Conservation (phyloP, 768 basidiomycete species). For the Lactarius deliciosus region DNA sequence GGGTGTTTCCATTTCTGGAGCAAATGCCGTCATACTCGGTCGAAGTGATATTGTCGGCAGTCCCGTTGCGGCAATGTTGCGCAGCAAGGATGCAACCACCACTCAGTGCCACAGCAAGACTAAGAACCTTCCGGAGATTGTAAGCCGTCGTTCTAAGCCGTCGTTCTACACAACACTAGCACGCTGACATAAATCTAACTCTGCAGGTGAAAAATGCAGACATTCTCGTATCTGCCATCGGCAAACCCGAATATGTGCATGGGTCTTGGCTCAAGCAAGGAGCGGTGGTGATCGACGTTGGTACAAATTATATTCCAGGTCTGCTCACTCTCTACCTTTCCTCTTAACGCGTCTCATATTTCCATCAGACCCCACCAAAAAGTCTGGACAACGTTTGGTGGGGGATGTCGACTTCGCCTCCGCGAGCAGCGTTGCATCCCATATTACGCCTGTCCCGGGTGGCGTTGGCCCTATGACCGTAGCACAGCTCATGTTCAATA, state of each 20-base stretch:
- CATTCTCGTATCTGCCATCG: conserved; percentile 95
- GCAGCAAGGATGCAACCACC: conserved; percentile 90
- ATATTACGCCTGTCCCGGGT: conserved; percentile 97
- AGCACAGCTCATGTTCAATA: conserved; percentile 96
- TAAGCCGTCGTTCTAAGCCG: conserved; percentile 44
- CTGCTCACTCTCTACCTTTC: conserved; percentile 33
- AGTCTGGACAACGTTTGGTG: conserved; percentile 92
- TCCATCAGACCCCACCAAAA: conserved; percentile 73
- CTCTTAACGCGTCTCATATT: conserved; percentile 4
- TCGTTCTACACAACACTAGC: not conserved
- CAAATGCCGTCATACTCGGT: conserved; percentile 89
- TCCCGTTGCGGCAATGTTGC: conserved; percentile 88
- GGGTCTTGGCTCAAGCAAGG: conserved; percentile 96
- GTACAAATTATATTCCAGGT: conserved; percentile 95
- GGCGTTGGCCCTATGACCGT: conserved; percentile 99
- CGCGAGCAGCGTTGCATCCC: conserved; percentile 74
- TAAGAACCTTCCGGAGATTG: conserved; percentile 74
- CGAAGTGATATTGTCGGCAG: conserved; percentile 98
- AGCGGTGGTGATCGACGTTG: conserved; percentile 95
- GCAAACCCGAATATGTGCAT: conserved; percentile 85
- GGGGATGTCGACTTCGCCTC: conserved; percentile 90
- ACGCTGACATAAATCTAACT: conserved; percentile 1
- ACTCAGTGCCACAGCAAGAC: conserved; percentile 97
- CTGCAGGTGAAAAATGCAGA: conserved; percentile 79
- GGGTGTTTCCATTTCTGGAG: conserved; percentile 71